A percentile compares a stretch with the other conserved stretches of the same genome.
phyloP scores from a whole-genome alignment of 345 rosid genomes.

The Gossypium thurberi region DNA sequence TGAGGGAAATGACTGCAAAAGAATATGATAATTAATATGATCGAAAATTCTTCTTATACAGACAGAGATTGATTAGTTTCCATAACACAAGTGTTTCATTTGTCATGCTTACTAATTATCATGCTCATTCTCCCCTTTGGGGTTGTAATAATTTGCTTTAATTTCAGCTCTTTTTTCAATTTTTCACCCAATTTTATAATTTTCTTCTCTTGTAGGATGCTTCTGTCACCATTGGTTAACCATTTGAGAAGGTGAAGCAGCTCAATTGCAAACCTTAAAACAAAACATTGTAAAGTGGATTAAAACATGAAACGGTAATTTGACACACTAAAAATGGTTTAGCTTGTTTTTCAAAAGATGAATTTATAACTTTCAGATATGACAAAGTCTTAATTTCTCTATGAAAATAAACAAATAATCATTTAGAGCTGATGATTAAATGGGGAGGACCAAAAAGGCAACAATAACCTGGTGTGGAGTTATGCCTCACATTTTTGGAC shows the following conservation, averaged over 20 bases:
- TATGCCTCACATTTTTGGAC: no score
- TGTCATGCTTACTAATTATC: background rate
- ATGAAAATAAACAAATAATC: background rate
- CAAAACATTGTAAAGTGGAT: background rate
- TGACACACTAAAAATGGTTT: background rate
- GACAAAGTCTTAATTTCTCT: background rate
- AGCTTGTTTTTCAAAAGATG: background rate
- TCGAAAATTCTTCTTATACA: background rate
- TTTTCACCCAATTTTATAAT: background rate
- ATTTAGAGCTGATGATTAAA: no score
- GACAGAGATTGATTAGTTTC: background rate
- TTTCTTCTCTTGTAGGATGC: slow-evolving; percentile 20
- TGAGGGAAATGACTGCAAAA: no score
- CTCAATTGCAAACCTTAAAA: slow-evolving; percentile 16
- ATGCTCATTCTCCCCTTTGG: no score
- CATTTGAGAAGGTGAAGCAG: slow-evolving; percentile 22
- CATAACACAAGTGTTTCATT: background rate
- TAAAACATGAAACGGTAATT: background rate
- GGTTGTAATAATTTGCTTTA: background rate
- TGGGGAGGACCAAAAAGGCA: no score
- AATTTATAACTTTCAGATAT: background rate
- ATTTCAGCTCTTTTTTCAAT: no score
- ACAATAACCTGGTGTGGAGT: no score
- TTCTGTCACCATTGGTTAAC: slow-evolving; percentile 19
- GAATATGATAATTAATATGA: no score